Evolutionary conservation across 306 rosid species (phyloP).

Genomic region (Quercus rubra): DNA sequence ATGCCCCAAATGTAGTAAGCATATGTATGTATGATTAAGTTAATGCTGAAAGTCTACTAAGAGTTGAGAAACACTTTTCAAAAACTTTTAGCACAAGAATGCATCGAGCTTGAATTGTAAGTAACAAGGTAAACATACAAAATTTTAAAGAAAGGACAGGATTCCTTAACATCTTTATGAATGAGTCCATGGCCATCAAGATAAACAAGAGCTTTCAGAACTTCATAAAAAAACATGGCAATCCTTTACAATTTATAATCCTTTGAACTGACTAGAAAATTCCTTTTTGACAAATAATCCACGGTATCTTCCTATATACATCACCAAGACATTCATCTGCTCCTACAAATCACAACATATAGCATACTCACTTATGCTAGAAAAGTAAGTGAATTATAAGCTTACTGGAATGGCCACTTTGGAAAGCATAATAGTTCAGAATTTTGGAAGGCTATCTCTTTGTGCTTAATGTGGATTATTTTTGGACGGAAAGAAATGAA

Average conservation of each 20-base stretch:
- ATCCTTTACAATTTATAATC: conserved; percentile 69
- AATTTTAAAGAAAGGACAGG: not conserved
- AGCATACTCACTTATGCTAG: not conserved
- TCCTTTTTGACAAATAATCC: conserved; percentile 52
- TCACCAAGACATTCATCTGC: not conserved
- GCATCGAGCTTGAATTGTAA: not conserved
- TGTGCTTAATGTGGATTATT: no score
- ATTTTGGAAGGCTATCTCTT: no score
- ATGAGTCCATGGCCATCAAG: conserved; percentile 90
- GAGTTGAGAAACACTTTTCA: no score
- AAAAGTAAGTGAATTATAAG: no score
- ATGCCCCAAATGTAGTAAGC: no score
- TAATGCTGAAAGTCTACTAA: no score
- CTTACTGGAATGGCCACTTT: no score
- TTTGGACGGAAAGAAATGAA: no score
- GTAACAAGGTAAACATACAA: not conserved
- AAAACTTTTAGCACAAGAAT: no score
- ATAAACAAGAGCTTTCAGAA: conserved; percentile 88
- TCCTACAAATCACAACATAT: not conserved
- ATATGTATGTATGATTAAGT: no score
- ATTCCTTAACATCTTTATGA: conserved; percentile 91
- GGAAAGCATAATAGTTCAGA: no score
- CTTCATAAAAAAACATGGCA: conserved; percentile 79
- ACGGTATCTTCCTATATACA: conserved; percentile 46
- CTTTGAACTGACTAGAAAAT: conserved; percentile 62